Percentiles rank a stretch among this genome's conserved stretches.
phyloP scores from a whole-genome alignment of 1,284 basidiomycete genomes.

The Puccinia coronata region DNA sequence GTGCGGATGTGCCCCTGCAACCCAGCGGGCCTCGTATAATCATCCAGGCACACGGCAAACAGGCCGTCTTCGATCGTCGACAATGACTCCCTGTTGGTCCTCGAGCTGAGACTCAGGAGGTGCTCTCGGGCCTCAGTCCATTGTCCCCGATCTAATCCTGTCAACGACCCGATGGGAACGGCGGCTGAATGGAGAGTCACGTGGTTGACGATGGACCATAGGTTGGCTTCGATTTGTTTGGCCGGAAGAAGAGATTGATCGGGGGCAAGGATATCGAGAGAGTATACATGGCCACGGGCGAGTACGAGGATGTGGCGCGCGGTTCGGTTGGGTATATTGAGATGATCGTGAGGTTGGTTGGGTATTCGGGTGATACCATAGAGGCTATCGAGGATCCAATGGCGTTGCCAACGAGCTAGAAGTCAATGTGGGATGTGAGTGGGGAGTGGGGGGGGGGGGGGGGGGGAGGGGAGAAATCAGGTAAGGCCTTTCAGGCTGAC shows the following conservation, averaged over 20 bases:
- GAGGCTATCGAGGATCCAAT: constrained; percentile 54
- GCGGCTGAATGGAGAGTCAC: constrained; percentile 56
- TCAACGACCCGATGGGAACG: constrained; percentile 56
- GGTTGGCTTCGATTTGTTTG: constrained; percentile 47
- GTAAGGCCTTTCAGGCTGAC: constrained; percentile 51
- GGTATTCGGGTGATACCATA: constrained; percentile 59
- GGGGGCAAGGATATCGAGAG: constrained; percentile 55
- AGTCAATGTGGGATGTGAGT: constrained; percentile 60
- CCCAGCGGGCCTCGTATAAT: constrained; percentile 56
- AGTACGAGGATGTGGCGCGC: constrained; percentile 57
- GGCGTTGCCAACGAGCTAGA: constrained; percentile 50
- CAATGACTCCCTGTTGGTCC: constrained; percentile 67
- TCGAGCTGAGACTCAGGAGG: constrained; percentile 68
- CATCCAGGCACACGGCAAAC: constrained; percentile 69
- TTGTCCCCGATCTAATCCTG: constrained; percentile 56
- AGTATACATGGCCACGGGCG: constrained; percentile 58
- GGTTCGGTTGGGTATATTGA: constrained; percentile 54
- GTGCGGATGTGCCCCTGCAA: constrained; percentile 79
- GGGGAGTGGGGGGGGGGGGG: constrained; percentile 68
- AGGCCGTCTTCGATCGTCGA: constrained; percentile 72
- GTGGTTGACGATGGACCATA: constrained; percentile 57
- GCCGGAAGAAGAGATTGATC: constrained; percentile 38
- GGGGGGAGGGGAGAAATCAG: constrained; percentile 66
- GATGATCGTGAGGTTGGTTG: constrained; percentile 57
- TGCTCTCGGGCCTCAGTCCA: constrained; percentile 64